A percentile compares a stretch with the other conserved stretches of the same genome.
These are phyloP conservation scores for Alternaria ventricosa DNA, from an alignment of 2,329 filamentous ascomycete genomes.

Conservation along the genomic window DNA sequence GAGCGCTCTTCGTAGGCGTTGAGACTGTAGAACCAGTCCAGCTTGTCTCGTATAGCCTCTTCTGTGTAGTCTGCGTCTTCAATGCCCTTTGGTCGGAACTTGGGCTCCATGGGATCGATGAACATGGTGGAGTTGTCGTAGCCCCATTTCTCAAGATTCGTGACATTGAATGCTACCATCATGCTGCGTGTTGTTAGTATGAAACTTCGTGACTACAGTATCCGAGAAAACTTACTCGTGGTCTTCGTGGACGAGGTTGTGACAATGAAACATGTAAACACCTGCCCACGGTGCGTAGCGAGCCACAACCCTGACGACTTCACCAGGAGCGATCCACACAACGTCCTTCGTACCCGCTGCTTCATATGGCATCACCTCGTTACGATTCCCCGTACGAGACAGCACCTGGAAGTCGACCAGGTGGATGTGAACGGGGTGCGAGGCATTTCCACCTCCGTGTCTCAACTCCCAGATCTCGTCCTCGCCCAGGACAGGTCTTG, in stretches of 20 bases:
- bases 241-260: slow-evolving; percentile 57
- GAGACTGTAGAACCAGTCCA: slow-evolving; percentile 39
- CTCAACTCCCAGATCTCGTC: slow-evolving; percentile 48
- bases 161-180: slow-evolving; percentile 55
- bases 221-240: slow-evolving; percentile 35
- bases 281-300: slow-evolving; percentile 53
- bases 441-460: slow-evolving; percentile 59
- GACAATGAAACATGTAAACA: slow-evolving; percentile 57
- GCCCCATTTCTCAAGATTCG: slow-evolving; percentile 43
- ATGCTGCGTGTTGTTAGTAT: slow-evolving; percentile 34
- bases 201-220: neutral
- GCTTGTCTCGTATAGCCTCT: slow-evolving; percentile 35
- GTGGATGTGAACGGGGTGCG: slow-evolving; percentile 65
- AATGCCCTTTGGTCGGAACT: slow-evolving; percentile 36
- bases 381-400: slow-evolving; percentile 54
- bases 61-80: slow-evolving; percentile 31
- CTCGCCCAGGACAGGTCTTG: slow-evolving; percentile 38
- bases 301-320: slow-evolving; percentile 44
- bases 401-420: slow-evolving; percentile 65
- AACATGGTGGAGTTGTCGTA: slow-evolving; percentile 41
- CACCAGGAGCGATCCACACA: slow-evolving; percentile 60
- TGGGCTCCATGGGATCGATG: slow-evolving; percentile 40
- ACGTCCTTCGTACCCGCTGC: slow-evolving; percentile 64
- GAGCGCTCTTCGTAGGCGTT: slow-evolving; percentile 37
- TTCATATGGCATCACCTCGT: slow-evolving; percentile 60